phyloP scores from a whole-genome alignment of 257 asterid genomes.

The Salvia splendens region DNA sequence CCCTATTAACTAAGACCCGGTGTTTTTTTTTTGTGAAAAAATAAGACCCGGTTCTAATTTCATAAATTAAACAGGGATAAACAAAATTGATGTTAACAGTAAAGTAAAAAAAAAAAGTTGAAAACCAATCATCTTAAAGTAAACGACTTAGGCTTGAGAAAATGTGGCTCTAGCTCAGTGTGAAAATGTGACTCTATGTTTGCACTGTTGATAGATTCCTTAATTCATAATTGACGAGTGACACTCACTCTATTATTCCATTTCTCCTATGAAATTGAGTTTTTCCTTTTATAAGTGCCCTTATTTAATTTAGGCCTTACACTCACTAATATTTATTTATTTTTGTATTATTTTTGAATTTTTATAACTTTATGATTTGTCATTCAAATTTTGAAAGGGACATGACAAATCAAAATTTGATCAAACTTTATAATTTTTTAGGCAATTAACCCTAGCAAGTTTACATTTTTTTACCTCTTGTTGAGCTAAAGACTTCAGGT shows the following conservation, averaged over 20 bases:
- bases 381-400: too few relatives aligned
- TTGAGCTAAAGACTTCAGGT: too few relatives aligned
- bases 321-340: not conserved
- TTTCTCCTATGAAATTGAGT: not conserved
- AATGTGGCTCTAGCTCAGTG: not conserved
- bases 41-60: too few relatives aligned
- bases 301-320: not conserved
- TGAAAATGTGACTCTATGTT: not conserved
- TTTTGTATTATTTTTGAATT: too few relatives aligned
- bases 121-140: slow-evolving; percentile 28
- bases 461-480: too few relatives aligned
- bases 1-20: too few relatives aligned
- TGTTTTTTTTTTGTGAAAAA: too few relatives aligned
- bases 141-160: slow-evolving; percentile 26
- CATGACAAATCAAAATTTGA: too few relatives aligned
- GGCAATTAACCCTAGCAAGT: too few relatives aligned
- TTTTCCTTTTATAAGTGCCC: not conserved
- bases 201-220: slow-evolving; percentile 27
- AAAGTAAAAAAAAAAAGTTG: slow-evolving; percentile 23
- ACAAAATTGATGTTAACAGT: not conserved
- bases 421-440: too few relatives aligned
- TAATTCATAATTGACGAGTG: slow-evolving; percentile 26
- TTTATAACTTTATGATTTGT: too few relatives aligned
- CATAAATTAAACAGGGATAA: not conserved
- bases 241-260: not conserved